A percentile compares a stretch with the other conserved stretches of the same genome.
These are phyloP conservation scores for Odonthalia washingtoniensis DNA, from an alignment of 31 red algal species.

Conservation along the genomic window DNA sequence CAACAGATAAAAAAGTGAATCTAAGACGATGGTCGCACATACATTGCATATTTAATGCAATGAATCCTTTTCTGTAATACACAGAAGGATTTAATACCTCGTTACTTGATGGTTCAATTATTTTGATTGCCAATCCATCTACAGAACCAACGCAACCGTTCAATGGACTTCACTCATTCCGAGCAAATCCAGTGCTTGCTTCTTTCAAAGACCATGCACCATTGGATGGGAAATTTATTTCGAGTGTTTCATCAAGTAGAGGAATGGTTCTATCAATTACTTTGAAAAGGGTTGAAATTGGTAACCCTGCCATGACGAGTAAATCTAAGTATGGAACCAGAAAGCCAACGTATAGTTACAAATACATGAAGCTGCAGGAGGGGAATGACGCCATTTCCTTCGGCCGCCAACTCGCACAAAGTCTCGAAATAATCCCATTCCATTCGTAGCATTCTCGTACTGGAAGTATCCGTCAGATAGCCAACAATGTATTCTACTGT, in stretches of 20 bases:
- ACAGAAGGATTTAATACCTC: conserved; percentile 11
- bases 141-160: conserved; percentile 37
- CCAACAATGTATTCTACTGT: too few relatives aligned
- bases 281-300: too few relatives aligned
- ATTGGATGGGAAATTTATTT: background rate
- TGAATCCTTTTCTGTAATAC: conserved; percentile 28
- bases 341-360: background rate
- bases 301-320: background rate
- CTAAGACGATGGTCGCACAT: conserved; percentile 26
- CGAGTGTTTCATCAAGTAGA: too few relatives aligned
- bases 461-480: too few relatives aligned
- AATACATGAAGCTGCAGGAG: background rate
- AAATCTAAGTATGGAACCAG: background rate
- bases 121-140: too few relatives aligned
- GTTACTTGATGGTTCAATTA: conserved; percentile 26
- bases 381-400: too few relatives aligned
- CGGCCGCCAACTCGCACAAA: too few relatives aligned
- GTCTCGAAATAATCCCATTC: too few relatives aligned
- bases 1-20: conserved; percentile 35
- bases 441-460: too few relatives aligned
- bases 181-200: background rate
- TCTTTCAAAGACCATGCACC: background rate
- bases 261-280: background rate
- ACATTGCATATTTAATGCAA: background rate
- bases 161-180: conserved; percentile 8